Evolutionary conservation across 768 basidiomycete species (phyloP).

Genomic region (Lactifluus subvellereus): DNA sequence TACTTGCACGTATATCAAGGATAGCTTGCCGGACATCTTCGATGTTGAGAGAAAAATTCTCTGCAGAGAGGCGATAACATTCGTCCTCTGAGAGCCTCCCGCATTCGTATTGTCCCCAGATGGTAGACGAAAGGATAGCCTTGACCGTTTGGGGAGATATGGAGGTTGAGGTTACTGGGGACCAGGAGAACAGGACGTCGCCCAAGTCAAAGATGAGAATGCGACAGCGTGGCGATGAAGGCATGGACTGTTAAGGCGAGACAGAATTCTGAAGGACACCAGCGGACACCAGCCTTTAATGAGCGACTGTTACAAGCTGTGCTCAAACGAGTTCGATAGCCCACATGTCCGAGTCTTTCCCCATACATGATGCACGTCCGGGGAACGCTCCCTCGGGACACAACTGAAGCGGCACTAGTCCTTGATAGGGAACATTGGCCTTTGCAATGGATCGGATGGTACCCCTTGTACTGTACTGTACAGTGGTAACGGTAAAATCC

Average conservation of each 20-base stretch:
- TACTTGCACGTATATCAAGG: constrained; percentile 42
- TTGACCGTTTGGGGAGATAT: constrained; percentile 39
- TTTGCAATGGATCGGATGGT: no score
- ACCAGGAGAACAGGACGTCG: constrained; percentile 52
- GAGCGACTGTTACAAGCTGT: not conserved
- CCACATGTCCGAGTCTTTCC: no score
- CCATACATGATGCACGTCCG: no score
- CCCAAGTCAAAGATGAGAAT: constrained; percentile 48
- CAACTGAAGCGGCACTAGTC: no score
- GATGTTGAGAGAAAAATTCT: constrained; percentile 35
- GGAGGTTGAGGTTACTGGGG: constrained; percentile 38
- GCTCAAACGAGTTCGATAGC: no score
- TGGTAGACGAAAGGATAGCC: constrained; percentile 39
- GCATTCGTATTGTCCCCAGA: constrained; percentile 50
- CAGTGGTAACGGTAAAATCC: no score
- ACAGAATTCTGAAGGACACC: not conserved
- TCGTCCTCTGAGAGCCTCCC: constrained; percentile 40
- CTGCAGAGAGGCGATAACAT: constrained; percentile 39
- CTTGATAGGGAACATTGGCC: no score
- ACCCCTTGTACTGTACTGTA: no score
- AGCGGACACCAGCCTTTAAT: not conserved
- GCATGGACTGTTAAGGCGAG: not conserved
- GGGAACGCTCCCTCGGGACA: no score
- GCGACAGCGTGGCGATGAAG: constrained; percentile 15
- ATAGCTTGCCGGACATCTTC: constrained; percentile 41